These are phyloP conservation scores for Boletus vinaceobasis DNA, from an alignment of 768 basidiomycete genomes.

Conservation along the genomic window DNA sequence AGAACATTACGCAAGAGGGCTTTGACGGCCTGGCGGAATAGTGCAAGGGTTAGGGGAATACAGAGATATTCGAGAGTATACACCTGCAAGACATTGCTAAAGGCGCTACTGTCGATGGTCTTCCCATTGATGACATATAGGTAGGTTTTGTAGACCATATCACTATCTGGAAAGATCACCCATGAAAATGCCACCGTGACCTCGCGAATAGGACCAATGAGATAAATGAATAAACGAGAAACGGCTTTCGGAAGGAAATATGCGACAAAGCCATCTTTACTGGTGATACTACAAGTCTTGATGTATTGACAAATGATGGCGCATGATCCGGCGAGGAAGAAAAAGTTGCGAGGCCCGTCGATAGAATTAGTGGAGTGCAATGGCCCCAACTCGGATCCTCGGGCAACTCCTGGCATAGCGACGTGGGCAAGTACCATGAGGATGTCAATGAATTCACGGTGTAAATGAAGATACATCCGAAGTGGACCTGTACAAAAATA, in stretches of 20 bases:
- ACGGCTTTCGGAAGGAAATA: not conserved
- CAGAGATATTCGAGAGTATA: too few species aligned
- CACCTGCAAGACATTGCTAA: too few species aligned
- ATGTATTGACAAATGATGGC: not conserved
- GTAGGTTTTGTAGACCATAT: too few species aligned
- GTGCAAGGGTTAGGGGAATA: too few species aligned
- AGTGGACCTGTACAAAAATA: not conserved
- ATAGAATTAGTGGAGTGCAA: not conserved
- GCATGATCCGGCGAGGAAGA: not conserved
- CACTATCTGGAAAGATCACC: too few species aligned
- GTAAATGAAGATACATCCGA: not conserved
- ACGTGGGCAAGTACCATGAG: not conserved
- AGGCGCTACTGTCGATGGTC: too few species aligned
- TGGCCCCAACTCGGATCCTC: not conserved
- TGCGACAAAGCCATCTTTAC: not conserved
- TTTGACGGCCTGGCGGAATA: too few species aligned
- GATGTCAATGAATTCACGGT: not conserved
- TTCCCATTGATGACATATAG: too few species aligned
- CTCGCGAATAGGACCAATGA: not conserved
- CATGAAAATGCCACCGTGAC: not conserved
- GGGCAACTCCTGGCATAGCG: not conserved
- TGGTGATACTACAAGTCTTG: not conserved
- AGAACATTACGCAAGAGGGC: too few species aligned
- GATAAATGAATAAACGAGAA: not conserved
- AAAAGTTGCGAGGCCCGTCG: constrained; percentile 1